phyloP scores from a whole-genome alignment of 495 filamentous ascomycete species.

The Aspergillus homomorphus region DNA sequence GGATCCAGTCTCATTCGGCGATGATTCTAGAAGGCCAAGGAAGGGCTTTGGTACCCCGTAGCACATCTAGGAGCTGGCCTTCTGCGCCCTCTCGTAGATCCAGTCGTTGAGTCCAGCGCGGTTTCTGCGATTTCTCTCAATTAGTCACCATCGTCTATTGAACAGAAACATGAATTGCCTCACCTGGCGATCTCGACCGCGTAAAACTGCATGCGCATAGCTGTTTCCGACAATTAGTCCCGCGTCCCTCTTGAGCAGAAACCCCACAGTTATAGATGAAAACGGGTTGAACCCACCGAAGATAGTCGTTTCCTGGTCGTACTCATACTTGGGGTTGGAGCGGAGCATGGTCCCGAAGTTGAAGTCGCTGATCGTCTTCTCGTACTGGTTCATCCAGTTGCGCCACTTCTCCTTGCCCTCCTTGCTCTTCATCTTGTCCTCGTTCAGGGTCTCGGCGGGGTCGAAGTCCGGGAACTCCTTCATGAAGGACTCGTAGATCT shows the following conservation, averaged over 20 bases:
- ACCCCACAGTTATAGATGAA: neutral
- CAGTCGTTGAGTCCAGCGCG: slow-evolving; percentile 88
- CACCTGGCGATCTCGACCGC: slow-evolving; percentile 91
- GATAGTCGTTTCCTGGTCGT: slow-evolving; percentile 85
- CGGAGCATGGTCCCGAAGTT: slow-evolving; percentile 96
- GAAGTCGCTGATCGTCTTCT: slow-evolving; percentile 89
- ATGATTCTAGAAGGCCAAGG: neutral
- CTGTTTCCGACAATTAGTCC: slow-evolving; percentile 14
- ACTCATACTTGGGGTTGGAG: slow-evolving; percentile 73
- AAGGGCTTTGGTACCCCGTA: neutral
- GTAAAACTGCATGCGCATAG: slow-evolving; percentile 93
- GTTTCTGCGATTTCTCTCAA: slow-evolving; percentile 53
- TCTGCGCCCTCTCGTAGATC: slow-evolving; percentile 77
- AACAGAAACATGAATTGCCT: slow-evolving; percentile 22
- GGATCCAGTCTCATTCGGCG: neutral
- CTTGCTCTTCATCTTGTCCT: slow-evolving; percentile 98
- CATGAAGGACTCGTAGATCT: slow-evolving; percentile 86
- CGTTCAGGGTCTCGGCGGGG: slow-evolving; percentile 70
- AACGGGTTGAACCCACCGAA: slow-evolving; percentile 48
- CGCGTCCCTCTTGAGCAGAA: too few species aligned
- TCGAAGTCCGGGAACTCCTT: slow-evolving; percentile 90
- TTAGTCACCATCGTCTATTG: neutral
- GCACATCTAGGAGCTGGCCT: slow-evolving; percentile 30
- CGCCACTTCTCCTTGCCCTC: slow-evolving; percentile 94
- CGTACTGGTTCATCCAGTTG: slow-evolving; percentile 88